Percentiles rank a stretch among this genome's conserved stretches.
phyloP scores from a whole-genome alignment of 805 yeast genomes.

The Clavispora fructus region DNA sequence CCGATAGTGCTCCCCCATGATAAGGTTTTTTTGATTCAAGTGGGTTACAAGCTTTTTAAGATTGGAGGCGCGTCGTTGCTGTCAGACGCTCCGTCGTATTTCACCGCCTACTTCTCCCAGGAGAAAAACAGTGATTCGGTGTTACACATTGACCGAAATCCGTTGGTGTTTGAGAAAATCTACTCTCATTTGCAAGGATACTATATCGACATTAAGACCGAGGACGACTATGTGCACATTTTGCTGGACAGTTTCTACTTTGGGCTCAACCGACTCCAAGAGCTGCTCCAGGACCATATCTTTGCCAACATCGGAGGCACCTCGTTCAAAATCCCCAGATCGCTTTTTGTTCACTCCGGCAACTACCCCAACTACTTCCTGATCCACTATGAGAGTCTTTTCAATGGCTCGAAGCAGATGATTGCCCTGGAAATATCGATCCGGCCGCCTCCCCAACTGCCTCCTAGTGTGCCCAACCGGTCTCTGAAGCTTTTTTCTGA shows the following conservation, averaged over 20 bases:
- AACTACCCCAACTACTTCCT: constrained; percentile 76
- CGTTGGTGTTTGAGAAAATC: constrained; percentile 61
- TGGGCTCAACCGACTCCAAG: constrained; percentile 52
- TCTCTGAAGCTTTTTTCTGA: constrained; percentile 51
- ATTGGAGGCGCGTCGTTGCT: constrained; percentile 80
- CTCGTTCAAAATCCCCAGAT: constrained; percentile 55
- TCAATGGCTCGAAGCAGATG: constrained; percentile 38
- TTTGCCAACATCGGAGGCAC: constrained; percentile 55
- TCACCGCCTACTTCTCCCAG: constrained; percentile 61
- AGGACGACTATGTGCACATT: constrained; percentile 55
- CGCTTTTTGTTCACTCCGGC: constrained; percentile 53
- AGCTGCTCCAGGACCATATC: constrained; percentile 49
- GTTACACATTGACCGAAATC: constrained; percentile 69
- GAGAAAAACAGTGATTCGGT: constrained; percentile 35
- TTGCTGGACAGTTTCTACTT: constrained; percentile 71
- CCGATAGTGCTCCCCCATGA: constrained; percentile 61
- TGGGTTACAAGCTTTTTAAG: constrained; percentile 59
- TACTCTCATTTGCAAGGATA: constrained; percentile 79
- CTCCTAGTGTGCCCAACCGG: constrained; percentile 47
- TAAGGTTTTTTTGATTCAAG: constrained; percentile 61
- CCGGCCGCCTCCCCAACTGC: constrained; percentile 76
- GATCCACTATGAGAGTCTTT: constrained; percentile 49
- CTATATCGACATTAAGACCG: constrained; percentile 53
- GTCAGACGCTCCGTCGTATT: constrained; percentile 84
- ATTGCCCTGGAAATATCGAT: constrained; percentile 43